Evolutionary conservation across 768 basidiomycete genomes (phyloP).

Genomic region (Suillus hirtellus): DNA sequence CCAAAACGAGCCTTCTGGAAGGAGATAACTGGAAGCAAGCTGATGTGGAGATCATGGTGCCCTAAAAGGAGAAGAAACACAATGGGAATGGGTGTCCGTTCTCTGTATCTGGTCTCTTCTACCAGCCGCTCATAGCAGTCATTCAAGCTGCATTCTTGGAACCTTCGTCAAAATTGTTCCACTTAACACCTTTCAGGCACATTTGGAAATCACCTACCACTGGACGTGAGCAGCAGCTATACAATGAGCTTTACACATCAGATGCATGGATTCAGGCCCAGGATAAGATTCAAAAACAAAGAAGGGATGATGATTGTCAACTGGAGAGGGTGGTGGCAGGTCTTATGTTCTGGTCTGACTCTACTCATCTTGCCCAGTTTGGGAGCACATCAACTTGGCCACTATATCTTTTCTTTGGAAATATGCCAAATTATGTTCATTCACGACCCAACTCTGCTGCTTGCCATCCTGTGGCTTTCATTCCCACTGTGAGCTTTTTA

Average conservation of each 20-base stretch:
- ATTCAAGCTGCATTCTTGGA: constrained; percentile 24
- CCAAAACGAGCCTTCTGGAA: background rate
- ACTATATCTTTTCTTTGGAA: constrained; percentile 17
- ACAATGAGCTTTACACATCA: constrained; percentile 34
- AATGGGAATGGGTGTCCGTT: constrained; percentile 11
- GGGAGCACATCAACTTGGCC: constrained; percentile 41
- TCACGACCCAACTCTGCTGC: constrained; percentile 31
- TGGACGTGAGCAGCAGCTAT: constrained; percentile 15
- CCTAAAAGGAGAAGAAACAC: background rate
- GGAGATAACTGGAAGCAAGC: background rate
- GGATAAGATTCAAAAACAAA: constrained; percentile 27
- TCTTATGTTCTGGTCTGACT: constrained; percentile 9
- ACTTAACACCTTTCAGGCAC: constrained; percentile 32
- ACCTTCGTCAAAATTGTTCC: constrained; percentile 22
- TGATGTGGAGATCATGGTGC: constrained; percentile 1
- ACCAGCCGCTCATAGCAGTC: constrained; percentile 22
- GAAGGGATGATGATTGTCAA: constrained; percentile 21
- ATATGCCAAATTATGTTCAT: constrained; percentile 41
- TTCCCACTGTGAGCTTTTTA: constrained; percentile 35
- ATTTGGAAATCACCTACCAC: constrained; percentile 16
- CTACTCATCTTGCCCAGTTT: constrained; percentile 22
- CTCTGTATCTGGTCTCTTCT: constrained; percentile 27
- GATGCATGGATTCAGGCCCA: constrained; percentile 34
- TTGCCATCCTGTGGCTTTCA: constrained; percentile 43
- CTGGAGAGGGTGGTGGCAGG: constrained; percentile 14